Evolutionary conservation across 2,329 filamentous ascomycete species (phyloP).

Genomic region (Pseudocercospora musae): DNA sequence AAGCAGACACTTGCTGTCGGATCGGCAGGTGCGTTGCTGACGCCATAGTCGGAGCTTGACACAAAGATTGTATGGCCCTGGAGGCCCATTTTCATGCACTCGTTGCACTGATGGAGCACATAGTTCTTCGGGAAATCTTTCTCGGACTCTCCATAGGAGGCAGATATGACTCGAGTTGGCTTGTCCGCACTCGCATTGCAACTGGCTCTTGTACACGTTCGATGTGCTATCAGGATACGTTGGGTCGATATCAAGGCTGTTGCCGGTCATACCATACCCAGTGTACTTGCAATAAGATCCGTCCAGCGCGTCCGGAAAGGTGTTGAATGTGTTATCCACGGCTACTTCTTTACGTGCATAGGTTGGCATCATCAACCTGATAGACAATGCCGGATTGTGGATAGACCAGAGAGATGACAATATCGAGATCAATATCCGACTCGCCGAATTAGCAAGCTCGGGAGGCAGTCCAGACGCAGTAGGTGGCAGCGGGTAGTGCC

Average conservation of each 20-base stretch:
- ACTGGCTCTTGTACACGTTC: conserved; percentile 49
- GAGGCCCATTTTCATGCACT: conserved; percentile 46
- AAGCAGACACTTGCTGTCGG: conserved; percentile 3
- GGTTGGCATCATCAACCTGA: conserved; percentile 19
- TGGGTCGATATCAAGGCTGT: conserved; percentile 8
- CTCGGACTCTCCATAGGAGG: conserved; percentile 56
- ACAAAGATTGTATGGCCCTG: conserved; percentile 39
- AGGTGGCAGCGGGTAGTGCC: conserved; percentile 31
- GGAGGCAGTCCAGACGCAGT: not conserved
- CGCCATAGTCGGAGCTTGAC: conserved; percentile 45
- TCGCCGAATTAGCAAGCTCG: conserved; percentile 12
- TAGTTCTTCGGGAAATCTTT: conserved; percentile 51
- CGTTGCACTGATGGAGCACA: conserved; percentile 42
- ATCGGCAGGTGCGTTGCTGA: conserved; percentile 17
- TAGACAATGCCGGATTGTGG: conserved; percentile 24
- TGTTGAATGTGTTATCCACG: not conserved
- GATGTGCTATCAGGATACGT: conserved; percentile 47
- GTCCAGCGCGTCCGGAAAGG: conserved; percentile 15
- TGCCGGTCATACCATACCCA: conserved; percentile 49
- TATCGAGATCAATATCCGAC: conserved; percentile 21
- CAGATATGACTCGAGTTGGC: conserved; percentile 54
- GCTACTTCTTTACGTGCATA: conserved; percentile 34
- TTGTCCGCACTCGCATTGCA: conserved; percentile 47
- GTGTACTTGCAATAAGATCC: conserved; percentile 37
- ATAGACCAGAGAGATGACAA: conserved; percentile 20